Evolutionary conservation across 208 protist genomes (phyloP).

Genomic region (Acanthamoeba triangularis): DNA sequence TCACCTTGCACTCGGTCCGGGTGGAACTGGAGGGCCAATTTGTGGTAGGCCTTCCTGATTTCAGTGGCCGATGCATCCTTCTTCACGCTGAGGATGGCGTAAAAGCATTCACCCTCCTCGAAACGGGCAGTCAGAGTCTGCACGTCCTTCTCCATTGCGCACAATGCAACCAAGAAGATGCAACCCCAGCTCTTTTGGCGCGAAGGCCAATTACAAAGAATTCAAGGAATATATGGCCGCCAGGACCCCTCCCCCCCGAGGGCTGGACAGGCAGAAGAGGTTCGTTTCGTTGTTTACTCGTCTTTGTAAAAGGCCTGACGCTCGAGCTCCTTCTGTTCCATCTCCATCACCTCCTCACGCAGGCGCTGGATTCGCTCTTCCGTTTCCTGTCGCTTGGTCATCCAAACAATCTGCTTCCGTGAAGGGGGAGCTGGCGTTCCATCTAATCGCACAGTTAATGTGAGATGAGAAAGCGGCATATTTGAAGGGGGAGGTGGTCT

Average conservation of each 20-base stretch:
- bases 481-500: too few relatives aligned
- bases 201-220: not conserved
- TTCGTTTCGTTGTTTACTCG: not conserved
- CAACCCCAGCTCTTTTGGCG: not conserved
- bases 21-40: conserved; percentile 95
- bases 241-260: too few relatives aligned
- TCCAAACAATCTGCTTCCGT: not conserved
- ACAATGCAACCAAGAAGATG: not conserved
- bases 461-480: not conserved
- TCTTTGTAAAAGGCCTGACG: not conserved
- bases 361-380: conserved; percentile 27
- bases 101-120: conserved; percentile 89
- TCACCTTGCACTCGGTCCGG: conserved; percentile 92
- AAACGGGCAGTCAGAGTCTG: not conserved
- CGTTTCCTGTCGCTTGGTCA: not conserved
- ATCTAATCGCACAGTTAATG: not conserved
- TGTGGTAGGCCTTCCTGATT: conserved; percentile 95
- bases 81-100: conserved; percentile 93
- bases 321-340: conserved; percentile 41
- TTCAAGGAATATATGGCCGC: too few relatives aligned
- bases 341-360: conserved; percentile 49
- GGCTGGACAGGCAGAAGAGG: too few relatives aligned
- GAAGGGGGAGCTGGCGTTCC: not conserved
- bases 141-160: not conserved
- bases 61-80: conserved; percentile 91